phyloP scores from a whole-genome alignment of 805 yeast species.

The Ogataea pignaliae region DNA sequence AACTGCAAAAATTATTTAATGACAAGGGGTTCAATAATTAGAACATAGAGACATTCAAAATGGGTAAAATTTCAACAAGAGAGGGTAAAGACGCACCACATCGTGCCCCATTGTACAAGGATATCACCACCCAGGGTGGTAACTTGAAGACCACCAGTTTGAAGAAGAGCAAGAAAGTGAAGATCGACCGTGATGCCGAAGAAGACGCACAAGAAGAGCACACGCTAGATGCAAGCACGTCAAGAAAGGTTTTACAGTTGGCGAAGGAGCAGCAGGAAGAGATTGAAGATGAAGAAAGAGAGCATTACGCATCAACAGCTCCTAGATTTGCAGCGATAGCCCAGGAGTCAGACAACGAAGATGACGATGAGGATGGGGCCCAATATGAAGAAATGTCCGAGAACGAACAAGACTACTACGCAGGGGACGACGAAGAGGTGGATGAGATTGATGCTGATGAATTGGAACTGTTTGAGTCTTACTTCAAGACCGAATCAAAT shows the following conservation, averaged over 20 bases:
- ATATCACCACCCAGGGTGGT: constrained; percentile 68
- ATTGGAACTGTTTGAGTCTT: constrained; percentile 76
- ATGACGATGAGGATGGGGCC: constrained; percentile 25
- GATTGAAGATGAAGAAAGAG: constrained; percentile 61
- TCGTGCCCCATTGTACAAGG: constrained; percentile 78
- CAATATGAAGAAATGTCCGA: constrained; percentile 28
- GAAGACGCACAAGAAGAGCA: constrained; percentile 52
- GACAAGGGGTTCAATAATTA: no score
- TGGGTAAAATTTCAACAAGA: constrained; percentile 63
- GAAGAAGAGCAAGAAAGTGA: constrained; percentile 14
- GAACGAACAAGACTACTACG: constrained; percentile 35
- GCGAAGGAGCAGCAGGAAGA: constrained; percentile 95
- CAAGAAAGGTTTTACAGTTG: constrained; percentile 80
- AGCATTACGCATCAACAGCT: constrained; percentile 18
- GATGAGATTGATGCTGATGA: constrained; percentile 73
- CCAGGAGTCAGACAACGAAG: constrained; percentile 33
- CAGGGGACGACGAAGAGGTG: constrained; percentile 49
- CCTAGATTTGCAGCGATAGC: constrained; percentile 29
- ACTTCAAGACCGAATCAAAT: constrained; percentile 35
- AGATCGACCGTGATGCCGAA: constrained; percentile 32
- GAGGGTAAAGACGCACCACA: constrained; percentile 55
- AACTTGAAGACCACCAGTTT: constrained; percentile 13
- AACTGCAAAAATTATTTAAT: no score
- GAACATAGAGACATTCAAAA: constrained; percentile 19
- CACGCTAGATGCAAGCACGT: constrained; percentile 72